Evolutionary conservation across 2,329 filamentous ascomycete species (phyloP), one percentile per base, ranked within the genome.

Genomic region (Aspergillus udagawae): DNA sequence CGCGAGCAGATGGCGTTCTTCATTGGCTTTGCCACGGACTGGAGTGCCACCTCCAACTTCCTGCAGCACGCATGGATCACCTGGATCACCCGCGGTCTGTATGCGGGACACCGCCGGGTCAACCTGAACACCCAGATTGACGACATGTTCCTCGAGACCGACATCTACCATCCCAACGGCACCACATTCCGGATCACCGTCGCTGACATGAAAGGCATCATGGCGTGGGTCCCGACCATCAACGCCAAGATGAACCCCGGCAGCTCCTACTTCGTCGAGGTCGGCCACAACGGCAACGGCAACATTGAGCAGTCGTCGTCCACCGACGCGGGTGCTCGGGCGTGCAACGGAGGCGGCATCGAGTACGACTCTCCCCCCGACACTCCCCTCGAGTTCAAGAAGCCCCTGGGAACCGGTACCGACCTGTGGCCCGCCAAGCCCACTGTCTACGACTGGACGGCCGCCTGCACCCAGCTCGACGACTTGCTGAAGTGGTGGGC

Each of bases 1-100:
- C 78, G 84, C 59, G 77, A 86, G 71, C 83, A 86, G 70, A 84
- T 86, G 82, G 83, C 79, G 3, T 86, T 82, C 74, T 86, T 86
- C 72, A 79, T 82, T 53, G 72, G 75, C 17, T 85, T 82, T 60
- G 80, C 80, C 49, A 76, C 79, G 6, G 73, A 75, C 49, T 83
- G 80, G 81, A 77, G 79, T 58, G 63, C 78, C 14, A 80, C 83
- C 2, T 83, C 81, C 63, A 85, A 79, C 68, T 84, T 79, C 64
- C 69, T 86, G 51, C 83, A 86, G 70, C 84, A 87, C 70, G 77
- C 83, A 10, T 86, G 82, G 78, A 86, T 87, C 58, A 80, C 80
- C 63, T 87, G 83, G 84, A 67, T 84, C 35, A 86, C 84, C 4
- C 78, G 83, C 59, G 84, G 84, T 41, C 69, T 86, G 8, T 66